A percentile compares a stretch with the other conserved stretches of the same genome.
These are phyloP conservation scores for Syzygium jambos DNA, from an alignment of 345 rosid genomes.

Conservation along the genomic window DNA sequence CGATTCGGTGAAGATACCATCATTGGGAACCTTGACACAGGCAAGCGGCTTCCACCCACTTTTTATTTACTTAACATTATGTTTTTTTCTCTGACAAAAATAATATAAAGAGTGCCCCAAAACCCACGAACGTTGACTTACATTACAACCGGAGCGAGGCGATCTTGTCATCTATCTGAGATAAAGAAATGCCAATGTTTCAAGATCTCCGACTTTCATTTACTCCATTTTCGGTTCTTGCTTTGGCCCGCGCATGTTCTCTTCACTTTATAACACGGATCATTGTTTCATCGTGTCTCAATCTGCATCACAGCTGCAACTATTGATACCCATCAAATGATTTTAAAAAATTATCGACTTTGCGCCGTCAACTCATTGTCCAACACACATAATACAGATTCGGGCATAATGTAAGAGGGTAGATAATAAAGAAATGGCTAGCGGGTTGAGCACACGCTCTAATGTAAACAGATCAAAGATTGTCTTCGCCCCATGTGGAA, in stretches of 20 bases:
- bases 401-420: neutral
- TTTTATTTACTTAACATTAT: neutral
- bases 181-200: neutral
- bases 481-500: neutral
- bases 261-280: neutral
- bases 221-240: neutral
- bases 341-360: neutral
- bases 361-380: neutral
- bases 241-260: neutral
- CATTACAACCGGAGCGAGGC: neutral
- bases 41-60: constrained; percentile 14
- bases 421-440: neutral
- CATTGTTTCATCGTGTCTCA: neutral
- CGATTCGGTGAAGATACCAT: constrained; percentile 71
- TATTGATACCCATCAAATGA: neutral
- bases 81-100: neutral
- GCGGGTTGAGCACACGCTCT: neutral
- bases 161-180: neutral
- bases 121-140: neutral
- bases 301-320: neutral
- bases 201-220: neutral
- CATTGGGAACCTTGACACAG: constrained; percentile 87
- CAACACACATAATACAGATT: neutral
- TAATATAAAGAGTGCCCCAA: neutral
- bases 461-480: neutral